Evolutionary conservation across 2,329 filamentous ascomycete species (phyloP).

Genomic region (Arthrobotrys megalospora): DNA sequence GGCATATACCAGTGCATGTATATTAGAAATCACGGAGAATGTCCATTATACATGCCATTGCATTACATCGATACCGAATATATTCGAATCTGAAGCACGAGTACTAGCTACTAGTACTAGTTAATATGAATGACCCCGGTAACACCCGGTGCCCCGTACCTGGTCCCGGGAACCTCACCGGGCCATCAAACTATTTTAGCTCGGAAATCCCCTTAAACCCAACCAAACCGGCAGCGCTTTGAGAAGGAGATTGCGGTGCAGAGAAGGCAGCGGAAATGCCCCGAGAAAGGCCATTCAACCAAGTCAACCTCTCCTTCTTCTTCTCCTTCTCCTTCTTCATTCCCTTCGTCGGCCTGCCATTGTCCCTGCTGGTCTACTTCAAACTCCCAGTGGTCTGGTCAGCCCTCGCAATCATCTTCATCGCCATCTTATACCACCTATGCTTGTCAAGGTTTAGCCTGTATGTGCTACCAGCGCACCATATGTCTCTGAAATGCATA

Average conservation of each 20-base stretch:
- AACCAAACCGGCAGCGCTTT: conserved; percentile 28
- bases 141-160: not conserved
- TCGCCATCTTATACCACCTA: conserved; percentile 27
- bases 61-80: too few relatives aligned
- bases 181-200: conserved; percentile 14
- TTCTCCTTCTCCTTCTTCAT: conserved; percentile 28
- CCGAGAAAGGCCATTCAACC: conserved; percentile 36
- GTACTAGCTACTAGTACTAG: too few relatives aligned
- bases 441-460: conserved; percentile 33
- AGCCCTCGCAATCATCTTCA: conserved; percentile 9
- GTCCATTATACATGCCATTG: too few relatives aligned
- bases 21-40: too few relatives aligned
- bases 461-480: conserved; percentile 18
- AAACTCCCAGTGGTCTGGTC: conserved; percentile 30
- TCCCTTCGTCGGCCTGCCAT: conserved; percentile 36
- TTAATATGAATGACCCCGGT: too few relatives aligned
- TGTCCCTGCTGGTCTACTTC: conserved; percentile 38
- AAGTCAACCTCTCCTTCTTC: conserved; percentile 30
- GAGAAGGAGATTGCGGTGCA: conserved; percentile 25
- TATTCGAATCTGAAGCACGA: too few relatives aligned
- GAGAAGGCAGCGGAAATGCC: conserved; percentile 24
- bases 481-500: not conserved
- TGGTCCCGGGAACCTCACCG: not conserved
- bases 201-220: conserved; percentile 7
- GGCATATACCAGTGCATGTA: too few relatives aligned